Base-by-base conservation (phyloP, 2,329 filamentous ascomycete genomes). In the Xylariaceae sp. region DNA sequence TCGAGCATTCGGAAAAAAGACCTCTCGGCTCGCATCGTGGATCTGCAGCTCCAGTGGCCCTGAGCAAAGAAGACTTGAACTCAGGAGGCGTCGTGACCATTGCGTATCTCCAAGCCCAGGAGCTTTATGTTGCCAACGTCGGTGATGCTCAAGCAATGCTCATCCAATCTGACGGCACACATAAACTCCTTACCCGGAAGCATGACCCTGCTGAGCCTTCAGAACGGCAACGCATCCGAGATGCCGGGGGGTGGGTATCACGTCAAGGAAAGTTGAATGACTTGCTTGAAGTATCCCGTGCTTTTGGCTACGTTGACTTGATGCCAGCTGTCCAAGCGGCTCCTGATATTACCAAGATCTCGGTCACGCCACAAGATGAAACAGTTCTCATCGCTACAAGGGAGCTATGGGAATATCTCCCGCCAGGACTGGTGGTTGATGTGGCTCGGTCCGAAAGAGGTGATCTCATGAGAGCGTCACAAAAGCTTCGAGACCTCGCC, bases 121-220 rank as follows among this genome's bases (percentile, higher is more conserved):
- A 97, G 57, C 77, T 98, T 3, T 96, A 88, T 61, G 85, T 97
- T 43, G 93, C 91, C 52, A 98, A 98, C 58, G 88, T 98, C 19
- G 93, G 93, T 42, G 90, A 98, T 67, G 89, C 87, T 5, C 90
- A 97, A 67, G 92, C 91, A n/a, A 86, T 98, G 68, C 76, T 97
- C 17, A 93, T 98, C 52, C 87, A 91, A 58, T 88, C 87, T 1
- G 90, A 95, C 63, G 89, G 90, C 32, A 81, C 84, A 20, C 81
- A 93, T 67, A 84, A 83, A 59, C 83, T 92, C 54, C 75, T 98
- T 55, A 97, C 93, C 3, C 78, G 82, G 47, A 96, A 94, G 65
- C 93, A 98, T 64, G 91, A 97, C 60, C 93, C 93, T 5, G 91
- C 92, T 1, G 90, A 95, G 62, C 77, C 86, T 1, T 74, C 72